Evolutionary conservation across 208 protist genomes (phyloP), one percentile per base, ranked within the genome.

Genomic region (Leishmania arabica): DNA sequence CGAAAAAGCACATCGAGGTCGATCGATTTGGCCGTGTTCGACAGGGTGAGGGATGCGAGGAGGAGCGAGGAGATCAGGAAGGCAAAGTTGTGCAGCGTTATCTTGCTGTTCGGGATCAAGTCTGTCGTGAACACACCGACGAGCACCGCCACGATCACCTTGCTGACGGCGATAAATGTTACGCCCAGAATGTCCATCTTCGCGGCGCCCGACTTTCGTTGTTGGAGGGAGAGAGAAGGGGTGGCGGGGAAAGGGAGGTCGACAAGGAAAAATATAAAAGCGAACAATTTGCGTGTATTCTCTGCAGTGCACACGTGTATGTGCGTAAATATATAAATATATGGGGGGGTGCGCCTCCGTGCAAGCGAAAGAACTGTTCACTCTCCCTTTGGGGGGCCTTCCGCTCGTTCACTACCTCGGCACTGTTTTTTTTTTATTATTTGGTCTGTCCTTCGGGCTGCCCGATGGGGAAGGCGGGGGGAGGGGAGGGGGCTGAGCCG

Each of bases 111-210:
- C 1, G 94, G 94, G 70, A 97, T 92, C 34, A 81, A 89, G 40
- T 75, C 79, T 37, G 87, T 89, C 47, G 87, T 88, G 65, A 89
- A 75, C 54, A 91, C 88, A 74, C 94, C 92, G 54, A 95, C 78
- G 37, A 93, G 84, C 31, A 97, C 89, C 37, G 94, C 88, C 37
- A 97, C 82, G 70, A 95, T 88, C 62, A 97, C 92, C 80, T 95
- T 93, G 74, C 85, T 75, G 37, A 95, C 90, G 31, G 94, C 94
- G 27, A 89, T 62, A 54, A 95, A 86, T n/a, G 91, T 90, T 17
- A 92, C 88, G n/a, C 47, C 84, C 49, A 97, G 64, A 89, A 95
- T 95, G 53, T 74, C 70, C 83, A 86, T 84, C n/a, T 53, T 78
- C 62, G 51, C 53, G 42, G 70, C 47, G 24, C 24, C 15, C 24